A percentile compares a stretch with the other conserved stretches of the same genome.
Evolutionary conservation across 2,329 filamentous ascomycete genomes (phyloP).

Genomic region (Fusarium penzigii): DNA sequence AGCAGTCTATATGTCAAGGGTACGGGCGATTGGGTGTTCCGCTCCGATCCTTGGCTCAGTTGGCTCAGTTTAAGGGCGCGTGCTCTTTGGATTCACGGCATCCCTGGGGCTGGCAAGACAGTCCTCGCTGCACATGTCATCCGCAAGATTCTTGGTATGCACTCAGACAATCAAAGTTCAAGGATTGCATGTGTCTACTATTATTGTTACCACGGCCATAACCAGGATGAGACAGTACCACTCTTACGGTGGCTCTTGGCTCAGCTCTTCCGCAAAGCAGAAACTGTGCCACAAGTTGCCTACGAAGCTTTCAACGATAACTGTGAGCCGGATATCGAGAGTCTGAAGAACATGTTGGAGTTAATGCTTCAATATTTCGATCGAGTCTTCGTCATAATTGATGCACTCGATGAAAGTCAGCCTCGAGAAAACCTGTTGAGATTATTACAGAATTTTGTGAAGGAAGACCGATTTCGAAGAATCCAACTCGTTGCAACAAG

Average conservation of each 20-base stretch:
- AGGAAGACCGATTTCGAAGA: background rate
- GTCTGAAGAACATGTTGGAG: background rate
- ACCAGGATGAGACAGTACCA: background rate
- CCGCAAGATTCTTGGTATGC: background rate
- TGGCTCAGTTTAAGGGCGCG: background rate
- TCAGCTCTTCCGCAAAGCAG: background rate
- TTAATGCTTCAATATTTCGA: background rate
- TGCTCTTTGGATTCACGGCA: conserved; percentile 1
- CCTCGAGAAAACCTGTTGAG: background rate
- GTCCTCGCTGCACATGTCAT: background rate
- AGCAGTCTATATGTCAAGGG: background rate
- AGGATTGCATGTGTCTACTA: background rate
- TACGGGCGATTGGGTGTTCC: background rate
- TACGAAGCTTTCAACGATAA: background rate
- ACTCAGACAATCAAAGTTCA: background rate
- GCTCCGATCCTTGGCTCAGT: background rate
- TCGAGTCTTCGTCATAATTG: background rate
- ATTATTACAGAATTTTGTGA: background rate
- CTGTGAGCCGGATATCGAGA: background rate
- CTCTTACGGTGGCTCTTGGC: conserved; percentile 1
- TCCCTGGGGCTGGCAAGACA: conserved; percentile 5
- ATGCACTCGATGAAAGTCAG: conserved; percentile 3
- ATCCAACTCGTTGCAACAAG: conserved; percentile 4
- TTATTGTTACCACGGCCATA: conserved; percentile 1
- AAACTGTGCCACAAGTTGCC: background rate